A percentile compares a stretch with the other conserved stretches of the same genome.
Evolutionary conservation across 305 asterid species (phyloP).

Genomic region (Petunia hybrid): DNA sequence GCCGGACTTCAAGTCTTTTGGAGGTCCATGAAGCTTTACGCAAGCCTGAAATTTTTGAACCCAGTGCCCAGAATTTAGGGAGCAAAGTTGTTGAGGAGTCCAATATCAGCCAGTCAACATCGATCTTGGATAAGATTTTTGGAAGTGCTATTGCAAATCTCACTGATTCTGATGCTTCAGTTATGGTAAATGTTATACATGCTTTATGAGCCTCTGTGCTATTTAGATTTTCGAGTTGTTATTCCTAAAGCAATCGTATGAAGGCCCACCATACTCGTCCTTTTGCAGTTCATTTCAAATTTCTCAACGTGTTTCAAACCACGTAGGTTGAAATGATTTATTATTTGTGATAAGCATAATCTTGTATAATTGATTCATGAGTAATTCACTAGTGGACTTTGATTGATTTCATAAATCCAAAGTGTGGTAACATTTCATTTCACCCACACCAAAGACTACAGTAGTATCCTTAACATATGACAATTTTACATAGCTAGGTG

Average conservation of each 20-base stretch:
- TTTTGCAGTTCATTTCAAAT: constrained; percentile 16
- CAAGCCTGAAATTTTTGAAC: constrained; percentile 48
- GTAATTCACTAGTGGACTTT: background rate
- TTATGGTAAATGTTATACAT: constrained; percentile 55
- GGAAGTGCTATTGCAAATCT: constrained; percentile 61
- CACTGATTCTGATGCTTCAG: constrained; percentile 45
- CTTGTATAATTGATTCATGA: background rate
- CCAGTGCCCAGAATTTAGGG: constrained; percentile 48
- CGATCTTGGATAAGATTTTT: constrained; percentile 72
- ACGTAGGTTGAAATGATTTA: constrained; percentile 12
- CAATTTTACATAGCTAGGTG: background rate
- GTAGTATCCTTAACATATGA: constrained; percentile 1
- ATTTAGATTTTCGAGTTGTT: background rate
- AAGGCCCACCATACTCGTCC: background rate
- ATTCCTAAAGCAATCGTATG: constrained; percentile 3
- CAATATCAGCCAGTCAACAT: constrained; percentile 52
- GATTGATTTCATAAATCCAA: constrained; percentile 10
- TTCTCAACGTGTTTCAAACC: background rate
- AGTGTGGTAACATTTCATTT: constrained; percentile 21
- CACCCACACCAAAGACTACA: background rate
- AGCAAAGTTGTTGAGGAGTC: constrained; percentile 52
- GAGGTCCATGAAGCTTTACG: constrained; percentile 50
- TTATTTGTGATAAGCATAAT: constrained; percentile 5
- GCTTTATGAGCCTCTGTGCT: constrained; percentile 3
- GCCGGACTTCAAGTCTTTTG: constrained; percentile 44